These are phyloP conservation scores for Alternaria gaisen DNA, from an alignment of 2,329 filamentous ascomycete genomes.

Conservation along the genomic window DNA sequence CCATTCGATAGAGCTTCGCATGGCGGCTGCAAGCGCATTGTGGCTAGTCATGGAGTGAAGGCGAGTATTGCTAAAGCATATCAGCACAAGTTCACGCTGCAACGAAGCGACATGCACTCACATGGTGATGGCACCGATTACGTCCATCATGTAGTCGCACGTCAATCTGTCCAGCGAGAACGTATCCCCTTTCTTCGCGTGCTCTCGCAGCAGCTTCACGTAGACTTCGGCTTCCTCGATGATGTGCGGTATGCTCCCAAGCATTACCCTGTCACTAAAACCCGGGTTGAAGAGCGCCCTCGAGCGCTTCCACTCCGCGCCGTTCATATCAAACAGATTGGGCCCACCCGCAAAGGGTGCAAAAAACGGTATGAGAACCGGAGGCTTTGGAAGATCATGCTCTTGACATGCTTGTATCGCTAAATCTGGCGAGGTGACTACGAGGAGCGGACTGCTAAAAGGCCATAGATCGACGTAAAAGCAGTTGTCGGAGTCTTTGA, in stretches of 20 bases:
- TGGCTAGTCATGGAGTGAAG: conserved; percentile 25
- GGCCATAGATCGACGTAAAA: conserved; percentile 32
- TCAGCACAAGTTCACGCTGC: neutral
- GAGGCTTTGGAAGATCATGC: conserved; percentile 20
- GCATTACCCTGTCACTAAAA: conserved; percentile 55
- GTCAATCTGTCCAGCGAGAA: conserved; percentile 11
- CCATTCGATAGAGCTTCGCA: conserved; percentile 18
- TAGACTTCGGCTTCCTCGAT: conserved; percentile 10
- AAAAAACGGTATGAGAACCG: conserved; percentile 14
- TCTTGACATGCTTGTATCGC: conserved; percentile 12
- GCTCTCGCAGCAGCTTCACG: conserved; percentile 6
- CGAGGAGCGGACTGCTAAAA: conserved; percentile 19
- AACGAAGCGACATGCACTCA: neutral
- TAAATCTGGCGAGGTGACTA: conserved; percentile 18
- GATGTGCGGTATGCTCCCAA: conserved; percentile 28
- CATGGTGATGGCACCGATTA: neutral
- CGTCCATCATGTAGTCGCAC: conserved; percentile 17
- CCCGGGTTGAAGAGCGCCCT: conserved; percentile 29
- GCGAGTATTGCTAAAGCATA: conserved; percentile 4
- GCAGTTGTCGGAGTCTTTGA: conserved; percentile 7
- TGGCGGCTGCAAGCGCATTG: conserved; percentile 15
- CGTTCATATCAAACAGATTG: conserved; percentile 25
- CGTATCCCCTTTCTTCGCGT: conserved; percentile 4
- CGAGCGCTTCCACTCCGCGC: conserved; percentile 39
- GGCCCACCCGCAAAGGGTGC: conserved; percentile 22